Evolutionary conservation across 495 filamentous ascomycete species (phyloP), one percentile per base, ranked within the genome.

Genomic region (Penicillium herquei): DNA sequence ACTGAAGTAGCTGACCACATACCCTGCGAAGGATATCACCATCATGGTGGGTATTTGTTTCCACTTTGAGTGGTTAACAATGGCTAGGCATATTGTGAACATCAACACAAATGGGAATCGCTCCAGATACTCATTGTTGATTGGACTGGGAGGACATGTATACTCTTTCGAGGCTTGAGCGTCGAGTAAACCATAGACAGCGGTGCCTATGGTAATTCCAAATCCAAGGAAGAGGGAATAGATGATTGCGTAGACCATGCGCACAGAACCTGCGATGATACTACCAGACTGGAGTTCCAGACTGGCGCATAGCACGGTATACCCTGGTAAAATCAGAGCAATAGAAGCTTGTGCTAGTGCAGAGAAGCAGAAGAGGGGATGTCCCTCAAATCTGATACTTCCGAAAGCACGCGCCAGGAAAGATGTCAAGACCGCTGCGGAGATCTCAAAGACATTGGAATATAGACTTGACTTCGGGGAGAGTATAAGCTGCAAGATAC

Each of bases 171-270:
- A 85, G 12, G 93, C 93, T 31, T 89, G 75, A 3, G 75, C 39
- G 70, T 96, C 90, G 51, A 96, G 78, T 17, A 92, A 77, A 16
- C 93, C 94, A 62, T 95, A 96, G 7, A 98, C 78, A 2, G 89
- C 88, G 0, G 93, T 93, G 26, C 93, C 93, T 35, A 98, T 90
- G 6, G 94, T 97, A 61, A 98, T 96, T 7, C 93, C 94, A 62
- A 93, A 97, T n/a, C 93, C 93, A 7, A 98, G 86, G 70, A 97
- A 96, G 2, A 97, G 78, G 0, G 92, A 93, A 70, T 97, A 97
- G 32, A 97, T 93, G 51, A 97, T 88, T 7, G 93, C 91, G 59
- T 97, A 96, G 6, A 98, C 90, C 87, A 97, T 92, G 44, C 93
- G 89, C 10, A 96, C 89, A 6, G 90, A 92, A 2, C 93, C 93